phyloP scores from a whole-genome alignment of 1,139 yeast species.

The Suhomyces anneliseae region DNA sequence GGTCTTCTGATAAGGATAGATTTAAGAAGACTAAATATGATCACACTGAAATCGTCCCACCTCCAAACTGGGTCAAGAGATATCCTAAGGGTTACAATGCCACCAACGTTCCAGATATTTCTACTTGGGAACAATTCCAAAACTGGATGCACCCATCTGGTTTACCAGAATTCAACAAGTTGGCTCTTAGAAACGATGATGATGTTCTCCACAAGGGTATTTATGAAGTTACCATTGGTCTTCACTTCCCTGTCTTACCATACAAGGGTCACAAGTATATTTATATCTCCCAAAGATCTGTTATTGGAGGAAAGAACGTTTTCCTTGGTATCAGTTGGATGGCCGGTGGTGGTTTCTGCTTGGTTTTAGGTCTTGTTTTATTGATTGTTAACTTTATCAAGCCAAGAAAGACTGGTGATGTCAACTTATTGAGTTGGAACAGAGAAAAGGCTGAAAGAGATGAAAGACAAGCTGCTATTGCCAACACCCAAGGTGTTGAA shows the following conservation, averaged over 20 bases:
- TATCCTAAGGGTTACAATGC: constrained; percentile 91
- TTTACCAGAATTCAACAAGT: constrained; percentile 77
- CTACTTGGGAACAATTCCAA: constrained; percentile 80
- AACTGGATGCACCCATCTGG: constrained; percentile 99
- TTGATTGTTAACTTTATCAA: constrained; percentile 59
- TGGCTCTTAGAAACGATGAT: constrained; percentile 77
- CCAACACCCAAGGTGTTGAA: constrained; percentile 5
- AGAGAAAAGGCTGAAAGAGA: constrained; percentile 31
- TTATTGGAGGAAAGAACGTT: constrained; percentile 85
- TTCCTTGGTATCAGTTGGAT: constrained; percentile 89
- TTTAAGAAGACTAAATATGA: constrained; percentile 78
- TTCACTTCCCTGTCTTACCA: constrained; percentile 84
- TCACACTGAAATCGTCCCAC: constrained; percentile 79
- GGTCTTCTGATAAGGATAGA: constrained; percentile 78
- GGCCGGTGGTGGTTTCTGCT: constrained; percentile 89
- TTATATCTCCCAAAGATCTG: constrained; percentile 80
- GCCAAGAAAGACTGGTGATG: constrained; percentile 78
- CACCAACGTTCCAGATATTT: constrained; percentile 78
- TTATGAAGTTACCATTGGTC: constrained; percentile 70
- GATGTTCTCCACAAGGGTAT: constrained; percentile 61
- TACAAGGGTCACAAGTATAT: constrained; percentile 82
- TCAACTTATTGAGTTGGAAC: constrained; percentile 73
- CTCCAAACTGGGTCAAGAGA: constrained; percentile 86
- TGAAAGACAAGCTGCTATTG: constrained; percentile 15
- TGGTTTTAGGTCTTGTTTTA: constrained; percentile 58